A percentile compares a stretch with the other conserved stretches of the same genome.
Conservation (phyloP, 345 rosid species). For the Linum tenue region DNA sequence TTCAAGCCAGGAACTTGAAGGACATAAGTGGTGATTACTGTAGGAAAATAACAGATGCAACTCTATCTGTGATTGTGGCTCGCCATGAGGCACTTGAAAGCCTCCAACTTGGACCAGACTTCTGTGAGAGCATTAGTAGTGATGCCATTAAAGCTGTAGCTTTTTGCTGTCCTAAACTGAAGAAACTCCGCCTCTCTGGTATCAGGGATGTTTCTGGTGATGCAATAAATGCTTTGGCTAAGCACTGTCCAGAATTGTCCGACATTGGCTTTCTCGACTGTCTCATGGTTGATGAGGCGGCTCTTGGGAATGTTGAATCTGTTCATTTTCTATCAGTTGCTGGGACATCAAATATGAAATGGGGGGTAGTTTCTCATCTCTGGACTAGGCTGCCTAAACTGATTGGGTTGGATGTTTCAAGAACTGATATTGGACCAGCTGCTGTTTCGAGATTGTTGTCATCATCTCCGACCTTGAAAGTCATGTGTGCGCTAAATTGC, state of each 20-base stretch:
- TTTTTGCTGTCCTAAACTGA: constrained; percentile 59
- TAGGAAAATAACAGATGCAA: constrained; percentile 69
- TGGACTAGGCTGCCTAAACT: constrained; percentile 70
- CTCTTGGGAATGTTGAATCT: constrained; percentile 48
- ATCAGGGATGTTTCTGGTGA: constrained; percentile 59
- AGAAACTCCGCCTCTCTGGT: constrained; percentile 66
- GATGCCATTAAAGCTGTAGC: constrained; percentile 65
- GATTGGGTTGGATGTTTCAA: constrained; percentile 64
- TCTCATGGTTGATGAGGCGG: constrained; percentile 51
- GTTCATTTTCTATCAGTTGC: constrained; percentile 62
- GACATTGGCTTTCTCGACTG: constrained; percentile 76
- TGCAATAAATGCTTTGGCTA: constrained; percentile 62
- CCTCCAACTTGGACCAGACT: constrained; percentile 77
- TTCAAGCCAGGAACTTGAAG: constrained; percentile 50
- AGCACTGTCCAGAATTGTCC: constrained; percentile 46
- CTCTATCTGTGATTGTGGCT: constrained; percentile 60
- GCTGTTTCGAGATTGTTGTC: constrained; percentile 55
- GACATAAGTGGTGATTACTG: constrained; percentile 75
- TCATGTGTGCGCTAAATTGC: constrained; percentile 71
- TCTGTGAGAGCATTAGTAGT: constrained; percentile 71
- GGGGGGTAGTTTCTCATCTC: constrained; percentile 47
- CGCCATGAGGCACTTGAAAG: constrained; percentile 68
- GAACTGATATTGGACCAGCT: constrained; percentile 57
- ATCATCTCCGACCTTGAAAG: constrained; percentile 56
- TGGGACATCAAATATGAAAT: constrained; percentile 70